Conservation (phyloP, 805 yeast genomes). For the Starmera amethionina region DNA sequence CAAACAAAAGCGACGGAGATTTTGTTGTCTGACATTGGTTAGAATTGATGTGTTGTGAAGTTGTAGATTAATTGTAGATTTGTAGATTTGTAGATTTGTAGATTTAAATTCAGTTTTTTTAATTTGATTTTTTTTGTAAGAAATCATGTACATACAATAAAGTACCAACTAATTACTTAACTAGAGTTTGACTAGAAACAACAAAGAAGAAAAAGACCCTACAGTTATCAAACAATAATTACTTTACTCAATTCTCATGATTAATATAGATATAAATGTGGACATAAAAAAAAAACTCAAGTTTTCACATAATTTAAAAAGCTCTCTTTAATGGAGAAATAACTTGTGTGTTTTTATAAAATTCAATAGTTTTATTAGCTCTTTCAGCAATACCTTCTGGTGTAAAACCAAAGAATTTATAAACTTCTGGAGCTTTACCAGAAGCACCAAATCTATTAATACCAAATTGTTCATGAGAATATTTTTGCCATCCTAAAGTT, state of each 20-base stretch:
- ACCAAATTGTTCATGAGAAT: slow-evolving; percentile 95
- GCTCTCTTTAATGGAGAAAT: slow-evolving; percentile 75
- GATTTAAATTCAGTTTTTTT: no score
- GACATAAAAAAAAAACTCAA: no score
- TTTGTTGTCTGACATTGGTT: slow-evolving; percentile 10
- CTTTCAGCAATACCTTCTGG: slow-evolving; percentile 87
- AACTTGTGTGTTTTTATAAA: slow-evolving; percentile 69
- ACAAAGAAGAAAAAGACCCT: background rate
- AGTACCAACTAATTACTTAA: no score
- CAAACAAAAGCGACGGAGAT: slow-evolving; percentile 82
- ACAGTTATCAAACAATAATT: background rate
- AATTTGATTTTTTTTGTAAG: no score
- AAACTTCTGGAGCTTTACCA: slow-evolving; percentile 78
- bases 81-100: no score
- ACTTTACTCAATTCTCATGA: no score
- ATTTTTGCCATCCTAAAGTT: slow-evolving; percentile 87
- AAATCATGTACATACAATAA: no score
- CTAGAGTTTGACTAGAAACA: background rate
- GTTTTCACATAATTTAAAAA: slow-evolving; percentile 31
- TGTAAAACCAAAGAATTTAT: slow-evolving; percentile 81
- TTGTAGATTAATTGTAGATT: no score
- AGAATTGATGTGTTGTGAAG: background rate
- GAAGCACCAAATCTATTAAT: slow-evolving; percentile 95
- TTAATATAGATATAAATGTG: no score
- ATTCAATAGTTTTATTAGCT: slow-evolving; percentile 69